Evolutionary conservation across 1,139 yeast genomes (phyloP).

Genomic region (Pichia sp.): DNA sequence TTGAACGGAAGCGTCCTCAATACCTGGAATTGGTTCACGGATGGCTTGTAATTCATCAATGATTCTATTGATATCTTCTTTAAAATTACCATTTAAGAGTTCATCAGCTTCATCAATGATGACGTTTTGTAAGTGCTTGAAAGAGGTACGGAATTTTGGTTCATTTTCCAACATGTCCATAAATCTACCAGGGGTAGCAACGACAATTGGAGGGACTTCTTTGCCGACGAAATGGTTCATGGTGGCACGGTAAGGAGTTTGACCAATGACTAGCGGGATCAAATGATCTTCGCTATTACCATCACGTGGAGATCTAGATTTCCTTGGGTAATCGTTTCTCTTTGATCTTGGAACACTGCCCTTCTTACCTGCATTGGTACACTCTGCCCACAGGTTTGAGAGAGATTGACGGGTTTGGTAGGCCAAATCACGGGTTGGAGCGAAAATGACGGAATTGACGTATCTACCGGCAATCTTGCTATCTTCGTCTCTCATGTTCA

Average conservation of each 20-base stretch:
- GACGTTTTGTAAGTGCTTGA: slow-evolving; percentile 51
- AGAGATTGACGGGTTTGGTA: slow-evolving; percentile 68
- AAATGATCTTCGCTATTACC: neutral
- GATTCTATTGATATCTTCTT: slow-evolving; percentile 52
- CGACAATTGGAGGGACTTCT: slow-evolving; percentile 41
- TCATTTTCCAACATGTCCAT: slow-evolving; percentile 48
- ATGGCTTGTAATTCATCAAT: slow-evolving; percentile 39
- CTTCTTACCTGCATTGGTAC: neutral
- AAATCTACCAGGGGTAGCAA: slow-evolving; percentile 90
- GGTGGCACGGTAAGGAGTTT: slow-evolving; percentile 17
- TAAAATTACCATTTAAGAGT: slow-evolving; percentile 70
- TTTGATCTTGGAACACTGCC: neutral
- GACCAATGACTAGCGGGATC: slow-evolving; percentile 17
- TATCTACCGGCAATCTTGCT: slow-evolving; percentile 14
- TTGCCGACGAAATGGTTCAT: slow-evolving; percentile 15
- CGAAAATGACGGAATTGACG: slow-evolving; percentile 58
- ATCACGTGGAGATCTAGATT: slow-evolving; percentile 1
- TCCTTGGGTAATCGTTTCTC: neutral
- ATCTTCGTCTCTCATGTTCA: slow-evolving; percentile 26
- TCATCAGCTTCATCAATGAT: slow-evolving; percentile 90
- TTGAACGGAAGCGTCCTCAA: slow-evolving; percentile 11
- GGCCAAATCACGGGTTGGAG: slow-evolving; percentile 93
- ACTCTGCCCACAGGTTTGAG: slow-evolving; percentile 8
- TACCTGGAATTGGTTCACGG: slow-evolving; percentile 27
- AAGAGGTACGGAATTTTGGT: slow-evolving; percentile 37